phyloP scores from a whole-genome alignment of 2,329 filamentous ascomycete genomes.

The Endoconidiophora laricicola region DNA sequence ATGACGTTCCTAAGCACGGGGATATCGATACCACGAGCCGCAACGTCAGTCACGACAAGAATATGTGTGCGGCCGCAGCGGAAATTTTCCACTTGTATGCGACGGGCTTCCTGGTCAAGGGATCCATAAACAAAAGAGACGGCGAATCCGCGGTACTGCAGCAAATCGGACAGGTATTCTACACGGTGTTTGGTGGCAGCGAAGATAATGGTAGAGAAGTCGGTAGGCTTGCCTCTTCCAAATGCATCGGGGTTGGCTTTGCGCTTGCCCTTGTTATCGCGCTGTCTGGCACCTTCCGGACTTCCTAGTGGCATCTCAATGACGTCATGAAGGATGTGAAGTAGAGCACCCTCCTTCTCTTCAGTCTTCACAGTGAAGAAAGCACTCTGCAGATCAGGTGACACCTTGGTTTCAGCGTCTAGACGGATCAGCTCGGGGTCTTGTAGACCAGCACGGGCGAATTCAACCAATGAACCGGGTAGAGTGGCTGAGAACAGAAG shows the following conservation, averaged over 20 bases:
- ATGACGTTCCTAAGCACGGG: slow-evolving; percentile 91
- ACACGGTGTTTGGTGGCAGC: slow-evolving; percentile 94
- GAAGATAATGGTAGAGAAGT: slow-evolving; percentile 90
- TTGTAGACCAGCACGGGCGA: slow-evolving; percentile 80
- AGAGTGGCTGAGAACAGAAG: slow-evolving; percentile 90
- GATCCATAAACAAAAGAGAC: slow-evolving; percentile 92
- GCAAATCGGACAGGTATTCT: slow-evolving; percentile 72
- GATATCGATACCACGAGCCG: slow-evolving; percentile 94
- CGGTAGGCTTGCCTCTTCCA: slow-evolving; percentile 55
- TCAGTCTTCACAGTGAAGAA: slow-evolving; percentile 87
- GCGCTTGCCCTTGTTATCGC: slow-evolving; percentile 44
- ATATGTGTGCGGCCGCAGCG: slow-evolving; percentile 72
- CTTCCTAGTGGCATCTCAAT: slow-evolving; percentile 70
- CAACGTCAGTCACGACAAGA: slow-evolving; percentile 89
- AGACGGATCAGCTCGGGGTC: slow-evolving; percentile 81
- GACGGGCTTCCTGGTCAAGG: slow-evolving; percentile 82
- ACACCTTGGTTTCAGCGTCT: slow-evolving; percentile 90
- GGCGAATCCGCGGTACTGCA: slow-evolving; percentile 68
- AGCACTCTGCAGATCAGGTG: slow-evolving; percentile 83
- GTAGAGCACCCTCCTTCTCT: slow-evolving; percentile 83
- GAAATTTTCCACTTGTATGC: slow-evolving; percentile 84
- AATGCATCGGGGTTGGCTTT: slow-evolving; percentile 44
- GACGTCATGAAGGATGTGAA: slow-evolving; percentile 78
- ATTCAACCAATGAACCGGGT: slow-evolving; percentile 87
- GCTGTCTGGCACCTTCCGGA: slow-evolving; percentile 35